Conservation (phyloP, 2,329 filamentous ascomycete species). For the Tolypocladium sp. region DNA sequence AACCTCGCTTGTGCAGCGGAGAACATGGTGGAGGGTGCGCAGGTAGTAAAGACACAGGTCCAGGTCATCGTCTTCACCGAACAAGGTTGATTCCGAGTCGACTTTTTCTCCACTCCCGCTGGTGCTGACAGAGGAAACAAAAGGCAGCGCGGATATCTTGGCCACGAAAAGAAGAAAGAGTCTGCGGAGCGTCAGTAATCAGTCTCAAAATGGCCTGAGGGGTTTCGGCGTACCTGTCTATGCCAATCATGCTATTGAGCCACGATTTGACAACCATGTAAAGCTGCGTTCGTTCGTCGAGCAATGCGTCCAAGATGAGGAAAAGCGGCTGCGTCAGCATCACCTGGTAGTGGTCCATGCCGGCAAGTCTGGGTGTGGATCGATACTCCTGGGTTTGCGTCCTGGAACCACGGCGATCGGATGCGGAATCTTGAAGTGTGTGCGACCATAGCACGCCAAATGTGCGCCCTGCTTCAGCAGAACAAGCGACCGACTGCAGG, state of each 20-base stretch:
- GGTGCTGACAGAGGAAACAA: conserved; percentile 25
- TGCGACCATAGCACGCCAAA: conserved; percentile 81
- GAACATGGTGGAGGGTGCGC: conserved; percentile 61
- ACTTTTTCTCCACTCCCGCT: conserved; percentile 7
- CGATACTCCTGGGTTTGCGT: conserved; percentile 25
- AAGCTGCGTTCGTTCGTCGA: conserved; percentile 62
- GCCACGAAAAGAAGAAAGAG: conserved; percentile 52
- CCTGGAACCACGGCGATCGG: conserved; percentile 42
- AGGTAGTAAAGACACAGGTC: conserved; percentile 73
- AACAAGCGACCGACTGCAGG: conserved; percentile 13
- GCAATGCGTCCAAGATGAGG: conserved; percentile 68
- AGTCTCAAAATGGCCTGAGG: neutral
- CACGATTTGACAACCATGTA: conserved; percentile 73
- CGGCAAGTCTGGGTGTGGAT: conserved; percentile 34
- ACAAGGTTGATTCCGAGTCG: conserved; percentile 8
- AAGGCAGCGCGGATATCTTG: conserved; percentile 47
- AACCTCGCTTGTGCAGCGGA: conserved; percentile 56
- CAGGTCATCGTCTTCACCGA: conserved; percentile 56
- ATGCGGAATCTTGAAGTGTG: conserved; percentile 51
- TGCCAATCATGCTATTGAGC: conserved; percentile 59
- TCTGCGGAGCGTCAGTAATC: conserved; percentile 23
- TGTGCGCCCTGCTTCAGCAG: conserved; percentile 54
- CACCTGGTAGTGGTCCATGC: conserved; percentile 55
- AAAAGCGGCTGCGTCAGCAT: conserved; percentile 77
- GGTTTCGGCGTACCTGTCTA: conserved; percentile 47